Conservation (phyloP, 78 protist species). For the Dictyostelium intermedium region DNA sequence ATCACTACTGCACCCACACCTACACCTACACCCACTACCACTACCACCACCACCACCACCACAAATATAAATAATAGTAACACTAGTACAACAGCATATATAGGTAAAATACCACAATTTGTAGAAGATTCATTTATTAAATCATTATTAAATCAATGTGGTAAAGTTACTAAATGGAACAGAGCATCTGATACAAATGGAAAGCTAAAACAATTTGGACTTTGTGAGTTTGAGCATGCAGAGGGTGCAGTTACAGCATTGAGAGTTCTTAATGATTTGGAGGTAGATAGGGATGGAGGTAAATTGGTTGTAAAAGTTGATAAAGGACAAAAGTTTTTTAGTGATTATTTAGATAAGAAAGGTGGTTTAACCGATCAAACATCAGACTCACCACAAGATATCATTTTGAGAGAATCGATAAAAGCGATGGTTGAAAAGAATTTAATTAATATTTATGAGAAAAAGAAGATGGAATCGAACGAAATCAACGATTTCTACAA, state of each 20-base stretch:
- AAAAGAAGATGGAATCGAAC: not conserved
- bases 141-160: constrained; percentile 42
- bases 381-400: not conserved
- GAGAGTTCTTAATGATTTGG: constrained; percentile 39
- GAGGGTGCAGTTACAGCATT: constrained; percentile 74
- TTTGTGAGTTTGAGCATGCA: constrained; percentile 54
- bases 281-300: constrained; percentile 9
- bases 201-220: constrained; percentile 65
- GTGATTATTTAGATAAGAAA: constrained; percentile 34
- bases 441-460: not conserved
- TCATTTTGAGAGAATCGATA: not conserved
- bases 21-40: not conserved
- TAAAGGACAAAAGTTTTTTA: constrained; percentile 12
- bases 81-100: constrained; percentile 30
- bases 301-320: constrained; percentile 28
- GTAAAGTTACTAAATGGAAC: constrained; percentile 49
- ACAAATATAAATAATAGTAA: not conserved
- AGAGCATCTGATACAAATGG: constrained; percentile 69
- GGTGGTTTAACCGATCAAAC: not conserved
- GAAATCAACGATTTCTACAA: constrained; percentile 17
- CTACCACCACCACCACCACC: not conserved
- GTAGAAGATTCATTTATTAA: constrained; percentile 70
- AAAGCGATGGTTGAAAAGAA: constrained; percentile 15
- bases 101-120: constrained; percentile 66
- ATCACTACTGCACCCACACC: not conserved